Base-by-base conservation (phyloP, 2,329 filamentous ascomycete species). In the Claviceps fusiformis region DNA sequence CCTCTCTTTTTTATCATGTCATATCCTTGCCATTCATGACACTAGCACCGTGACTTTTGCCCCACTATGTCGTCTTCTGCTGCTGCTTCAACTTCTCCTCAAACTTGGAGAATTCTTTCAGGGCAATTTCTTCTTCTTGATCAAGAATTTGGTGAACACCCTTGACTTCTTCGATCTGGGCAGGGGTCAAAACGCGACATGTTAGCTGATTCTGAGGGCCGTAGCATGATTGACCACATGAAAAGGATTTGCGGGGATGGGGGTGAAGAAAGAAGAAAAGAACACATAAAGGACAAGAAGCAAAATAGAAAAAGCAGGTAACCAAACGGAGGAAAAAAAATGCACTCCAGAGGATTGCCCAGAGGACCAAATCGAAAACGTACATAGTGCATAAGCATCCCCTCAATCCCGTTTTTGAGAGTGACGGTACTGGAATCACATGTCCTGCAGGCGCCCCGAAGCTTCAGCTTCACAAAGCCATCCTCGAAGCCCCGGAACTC, bases 351-450 rank as follows among this genome's bases (percentile, higher is more conserved):
- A 24, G 24, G 24, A 24, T 24, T 24, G 24, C 24, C 24, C 24
- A 24, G 24, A 24, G 24, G 24, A 24, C 24, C 24, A 24, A 24
- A 24, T 24, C 24, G 27, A 37, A 37, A 27, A 82, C 86, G 80
- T 70, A 90, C 87, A 70, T 93, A 93, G 70, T 92, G 89, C 89
- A 95, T 96, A 68, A 97, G 71, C 93, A 98, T 97, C 61, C 88
- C 89, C 77, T 98, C 93, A 62, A 98, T 98, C 7, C 93, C 93
- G 68, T 95, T 97, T 77, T 95, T 95, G 61, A 98, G 72, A 35
- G 93, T 98, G 41, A 96, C 91, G 0, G 93, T 97, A 68, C 91
- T 96, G 49, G 89, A 95, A 70, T 97, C 93, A 69, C 93, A 98
- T 24, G 92, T 97, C 61, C 93, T 79, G 71, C 93, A 98, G 24